A percentile compares a stretch with the other conserved stretches of the same genome.
phyloP scores from a whole-genome alignment of 257 asterid genomes.

The Capsicum baccatum region DNA sequence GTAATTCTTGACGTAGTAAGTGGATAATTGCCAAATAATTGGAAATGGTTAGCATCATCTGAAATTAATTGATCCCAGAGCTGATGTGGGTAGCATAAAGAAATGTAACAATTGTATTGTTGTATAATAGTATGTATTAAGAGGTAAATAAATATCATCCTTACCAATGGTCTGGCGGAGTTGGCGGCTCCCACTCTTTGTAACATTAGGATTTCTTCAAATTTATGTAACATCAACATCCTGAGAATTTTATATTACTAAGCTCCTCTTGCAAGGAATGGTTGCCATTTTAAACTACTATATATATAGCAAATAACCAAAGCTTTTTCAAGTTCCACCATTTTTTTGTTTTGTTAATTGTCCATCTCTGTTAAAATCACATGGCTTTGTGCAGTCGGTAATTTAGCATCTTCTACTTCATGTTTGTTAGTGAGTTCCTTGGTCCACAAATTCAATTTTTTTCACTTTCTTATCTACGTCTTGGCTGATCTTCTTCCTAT shows the following conservation, averaged over 20 bases:
- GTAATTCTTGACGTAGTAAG: not conserved
- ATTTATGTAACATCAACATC: not conserved
- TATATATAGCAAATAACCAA: not conserved
- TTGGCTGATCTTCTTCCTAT: slow-evolving; percentile 9
- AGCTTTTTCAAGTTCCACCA: no score
- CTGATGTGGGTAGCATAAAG: not conserved
- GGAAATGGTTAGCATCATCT: not conserved
- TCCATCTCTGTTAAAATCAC: no score
- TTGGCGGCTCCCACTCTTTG: slow-evolving; percentile 15
- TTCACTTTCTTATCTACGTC: not conserved
- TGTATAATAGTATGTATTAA: slow-evolving; percentile 7
- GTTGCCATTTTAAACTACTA: not conserved
- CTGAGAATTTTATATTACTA: not conserved
- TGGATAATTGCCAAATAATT: slow-evolving; percentile 12
- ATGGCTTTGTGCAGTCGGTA: no score
- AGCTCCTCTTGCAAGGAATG: not conserved
- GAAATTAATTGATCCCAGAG: slow-evolving; percentile 8
- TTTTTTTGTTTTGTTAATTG: no score
- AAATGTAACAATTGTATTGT: not conserved
- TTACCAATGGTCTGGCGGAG: slow-evolving; percentile 8
- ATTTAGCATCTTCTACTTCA: not conserved
- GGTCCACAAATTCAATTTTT: not conserved
- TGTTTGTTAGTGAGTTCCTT: no score
- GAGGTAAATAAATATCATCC: slow-evolving; percentile 11
- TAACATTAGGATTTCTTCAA: not conserved